A percentile compares a stretch with the other conserved stretches of the same genome.
Evolutionary conservation across 495 filamentous ascomycete species (phyloP).

Genomic region (Aspergillus ellipticus): DNA sequence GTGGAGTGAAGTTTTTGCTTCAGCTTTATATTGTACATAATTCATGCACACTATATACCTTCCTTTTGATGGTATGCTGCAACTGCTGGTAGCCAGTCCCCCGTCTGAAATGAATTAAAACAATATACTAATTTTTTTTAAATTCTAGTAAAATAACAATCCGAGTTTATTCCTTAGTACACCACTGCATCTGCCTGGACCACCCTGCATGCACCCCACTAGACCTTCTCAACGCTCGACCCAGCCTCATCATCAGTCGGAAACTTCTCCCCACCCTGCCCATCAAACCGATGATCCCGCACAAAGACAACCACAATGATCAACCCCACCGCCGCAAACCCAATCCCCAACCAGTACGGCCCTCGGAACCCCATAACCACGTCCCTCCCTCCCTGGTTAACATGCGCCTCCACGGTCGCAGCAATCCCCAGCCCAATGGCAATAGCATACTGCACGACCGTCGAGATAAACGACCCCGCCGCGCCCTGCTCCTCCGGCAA

Average conservation of each 20-base stretch:
- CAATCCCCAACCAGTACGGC: conserved; percentile 18
- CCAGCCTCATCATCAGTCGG: not conserved
- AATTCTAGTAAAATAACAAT: too few relatives aligned
- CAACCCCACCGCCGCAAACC: conserved; percentile 19
- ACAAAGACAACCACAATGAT: conserved; percentile 21
- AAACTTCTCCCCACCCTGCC: not conserved
- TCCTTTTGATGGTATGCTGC: too few relatives aligned
- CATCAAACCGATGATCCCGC: conserved; percentile 18
- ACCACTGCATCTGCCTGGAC: too few relatives aligned
- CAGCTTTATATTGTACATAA: too few relatives aligned
- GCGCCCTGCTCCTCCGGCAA: conserved; percentile 41
- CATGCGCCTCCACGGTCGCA: conserved; percentile 40
- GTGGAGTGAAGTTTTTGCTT: too few relatives aligned
- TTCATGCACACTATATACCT: too few relatives aligned
- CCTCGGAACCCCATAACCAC: conserved; percentile 32
- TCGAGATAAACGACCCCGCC: conserved; percentile 40
- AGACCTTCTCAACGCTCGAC: not conserved
- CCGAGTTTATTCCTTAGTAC: too few relatives aligned
- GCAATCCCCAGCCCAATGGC: conserved; percentile 45
- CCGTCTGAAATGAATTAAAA: too few relatives aligned
- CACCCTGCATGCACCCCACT: too few relatives aligned
- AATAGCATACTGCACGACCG: conserved; percentile 46
- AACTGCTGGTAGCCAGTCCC: too few relatives aligned
- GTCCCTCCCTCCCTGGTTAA: conserved; percentile 21
- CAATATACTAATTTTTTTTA: too few relatives aligned